Evolutionary conservation across 306 rosid genomes (phyloP).

Genomic region (Sicyos edulis): DNA sequence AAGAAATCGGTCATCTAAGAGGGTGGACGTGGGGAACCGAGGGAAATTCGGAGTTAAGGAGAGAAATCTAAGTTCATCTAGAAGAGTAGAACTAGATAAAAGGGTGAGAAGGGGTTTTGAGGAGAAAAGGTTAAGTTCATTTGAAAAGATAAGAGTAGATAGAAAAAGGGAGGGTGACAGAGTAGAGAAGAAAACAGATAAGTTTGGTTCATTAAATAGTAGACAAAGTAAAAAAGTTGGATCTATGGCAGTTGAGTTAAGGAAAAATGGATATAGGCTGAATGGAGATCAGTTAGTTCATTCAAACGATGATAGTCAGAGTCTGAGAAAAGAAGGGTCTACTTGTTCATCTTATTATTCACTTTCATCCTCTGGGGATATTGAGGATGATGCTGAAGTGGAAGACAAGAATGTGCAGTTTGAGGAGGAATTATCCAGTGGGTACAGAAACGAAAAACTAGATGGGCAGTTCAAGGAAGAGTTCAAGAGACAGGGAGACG

Average conservation of each 20-base stretch:
- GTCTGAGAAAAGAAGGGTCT: constrained; percentile 48
- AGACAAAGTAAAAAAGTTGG: constrained; percentile 24
- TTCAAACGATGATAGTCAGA: constrained; percentile 31
- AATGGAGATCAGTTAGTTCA: constrained; percentile 30
- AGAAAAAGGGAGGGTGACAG: constrained; percentile 23
- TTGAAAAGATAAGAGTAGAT: constrained; percentile 15
- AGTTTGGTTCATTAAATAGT: constrained; percentile 15
- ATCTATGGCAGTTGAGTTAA: constrained; percentile 26
- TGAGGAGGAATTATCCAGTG: constrained; percentile 43
- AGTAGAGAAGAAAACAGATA: constrained; percentile 10
- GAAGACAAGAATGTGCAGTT: constrained; percentile 37
- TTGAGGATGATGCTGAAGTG: constrained; percentile 55
- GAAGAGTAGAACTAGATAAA: constrained; percentile 39
- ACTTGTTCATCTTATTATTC: constrained; percentile 87
- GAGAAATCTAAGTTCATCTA: constrained; percentile 36
- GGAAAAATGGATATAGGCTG: constrained; percentile 29
- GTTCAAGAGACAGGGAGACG: constrained; percentile 28
- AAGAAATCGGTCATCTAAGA: constrained; percentile 33
- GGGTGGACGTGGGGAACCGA: constrained; percentile 35
- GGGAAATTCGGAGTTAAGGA: constrained; percentile 28
- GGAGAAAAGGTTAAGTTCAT: constrained; percentile 6
- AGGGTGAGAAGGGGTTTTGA: constrained; percentile 23
- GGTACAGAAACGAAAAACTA: constrained; percentile 30
- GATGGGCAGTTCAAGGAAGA: constrained; percentile 34
- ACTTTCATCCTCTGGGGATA: constrained; percentile 52